A percentile compares a stretch with the other conserved stretches of the same genome.
Conservation (phyloP, 306 rosid genomes). For the Castanea crenata region DNA sequence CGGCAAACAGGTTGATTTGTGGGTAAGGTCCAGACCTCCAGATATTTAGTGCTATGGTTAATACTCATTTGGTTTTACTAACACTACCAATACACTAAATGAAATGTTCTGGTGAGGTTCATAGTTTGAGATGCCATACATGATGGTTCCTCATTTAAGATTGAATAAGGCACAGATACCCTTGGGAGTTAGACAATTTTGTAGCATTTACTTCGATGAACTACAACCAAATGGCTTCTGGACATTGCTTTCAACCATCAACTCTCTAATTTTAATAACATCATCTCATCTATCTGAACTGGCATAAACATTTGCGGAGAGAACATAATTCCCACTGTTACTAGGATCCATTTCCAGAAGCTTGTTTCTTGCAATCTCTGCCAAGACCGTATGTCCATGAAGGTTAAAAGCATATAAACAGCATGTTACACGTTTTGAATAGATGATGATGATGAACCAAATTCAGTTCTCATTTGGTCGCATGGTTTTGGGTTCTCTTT, state of each 20-base stretch:
- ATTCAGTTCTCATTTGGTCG: too few relatives aligned
- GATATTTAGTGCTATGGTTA: too few relatives aligned
- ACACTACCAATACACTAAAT: not conserved
- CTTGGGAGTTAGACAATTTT: constrained; percentile 19
- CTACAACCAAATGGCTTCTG: constrained; percentile 78
- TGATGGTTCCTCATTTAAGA: constrained; percentile 1
- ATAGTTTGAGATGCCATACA: not conserved
- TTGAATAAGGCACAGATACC: constrained; percentile 3
- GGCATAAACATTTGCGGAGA: constrained; percentile 68
- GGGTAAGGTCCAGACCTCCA: too few relatives aligned
- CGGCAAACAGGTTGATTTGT: too few relatives aligned
- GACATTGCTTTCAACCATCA: constrained; percentile 59
- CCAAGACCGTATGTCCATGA: constrained; percentile 68
- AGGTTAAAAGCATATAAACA: constrained; percentile 48
- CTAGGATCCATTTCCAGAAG: constrained; percentile 75
- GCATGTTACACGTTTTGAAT: too few relatives aligned
- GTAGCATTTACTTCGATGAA: constrained; percentile 49
- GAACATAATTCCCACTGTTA: constrained; percentile 70
- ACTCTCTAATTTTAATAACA: constrained; percentile 62
- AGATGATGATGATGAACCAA: too few relatives aligned
- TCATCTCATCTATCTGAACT: constrained; percentile 83
- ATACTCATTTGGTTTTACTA: not conserved
- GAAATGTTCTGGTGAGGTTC: not conserved
- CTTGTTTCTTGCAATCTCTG: constrained; percentile 71
- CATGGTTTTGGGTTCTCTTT: too few relatives aligned